A percentile compares a stretch with the other conserved stretches of the same genome.
phyloP scores from a whole-genome alignment of 148 eudicot species.

The Camellia japonica region DNA sequence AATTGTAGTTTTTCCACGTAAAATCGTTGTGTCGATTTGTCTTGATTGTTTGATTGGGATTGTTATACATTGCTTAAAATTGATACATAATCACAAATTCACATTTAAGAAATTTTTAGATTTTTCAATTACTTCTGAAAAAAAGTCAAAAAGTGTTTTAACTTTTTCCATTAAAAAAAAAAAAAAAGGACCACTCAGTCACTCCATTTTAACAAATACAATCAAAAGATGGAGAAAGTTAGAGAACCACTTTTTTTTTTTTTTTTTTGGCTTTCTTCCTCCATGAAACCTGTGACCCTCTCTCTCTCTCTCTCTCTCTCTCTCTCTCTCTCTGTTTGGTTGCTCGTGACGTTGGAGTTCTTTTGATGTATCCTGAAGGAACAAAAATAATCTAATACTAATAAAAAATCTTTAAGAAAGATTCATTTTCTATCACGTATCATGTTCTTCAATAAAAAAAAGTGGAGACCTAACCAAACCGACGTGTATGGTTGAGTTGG shows the following conservation, averaged over 20 bases:
- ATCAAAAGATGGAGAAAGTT: background rate
- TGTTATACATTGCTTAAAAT: too few relatives aligned
- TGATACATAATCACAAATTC: too few relatives aligned
- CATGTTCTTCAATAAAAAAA: background rate
- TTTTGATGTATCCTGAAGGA: too few relatives aligned
- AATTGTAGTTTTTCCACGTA: too few relatives aligned
- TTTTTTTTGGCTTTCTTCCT: background rate
- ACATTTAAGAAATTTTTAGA: too few relatives aligned
- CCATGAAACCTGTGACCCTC: background rate
- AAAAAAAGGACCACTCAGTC: background rate
- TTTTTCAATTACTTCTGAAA: too few relatives aligned
- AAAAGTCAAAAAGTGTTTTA: too few relatives aligned
- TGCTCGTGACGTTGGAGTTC: background rate
- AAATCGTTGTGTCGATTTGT: too few relatives aligned
- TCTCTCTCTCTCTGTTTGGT: background rate
- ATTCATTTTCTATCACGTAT: too few relatives aligned
- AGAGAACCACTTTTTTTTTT: background rate
- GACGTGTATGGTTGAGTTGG: background rate
- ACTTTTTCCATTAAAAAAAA: background rate
- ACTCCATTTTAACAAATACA: background rate
- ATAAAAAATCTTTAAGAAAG: too few relatives aligned
- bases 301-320: background rate
- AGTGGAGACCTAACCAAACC: background rate
- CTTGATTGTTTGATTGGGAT: too few relatives aligned
- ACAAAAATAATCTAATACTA: too few relatives aligned